Base-by-base conservation (phyloP, 1,139 yeast genomes). In the Sugiyamaella sp. region DNA sequence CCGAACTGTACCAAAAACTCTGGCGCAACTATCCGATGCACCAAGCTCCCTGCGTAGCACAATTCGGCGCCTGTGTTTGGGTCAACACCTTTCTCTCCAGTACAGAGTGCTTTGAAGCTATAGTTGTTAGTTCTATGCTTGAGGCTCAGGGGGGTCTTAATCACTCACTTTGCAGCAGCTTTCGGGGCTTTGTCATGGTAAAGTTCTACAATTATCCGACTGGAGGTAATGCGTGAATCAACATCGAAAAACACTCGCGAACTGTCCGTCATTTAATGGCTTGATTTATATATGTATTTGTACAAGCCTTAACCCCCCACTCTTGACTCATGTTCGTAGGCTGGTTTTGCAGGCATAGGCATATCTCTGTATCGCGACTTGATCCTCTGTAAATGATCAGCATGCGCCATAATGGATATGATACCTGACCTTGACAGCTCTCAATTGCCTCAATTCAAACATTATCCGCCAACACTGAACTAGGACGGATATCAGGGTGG, bases 1-100 rank as follows among this genome's bases (percentile, higher is more conserved):
- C 96, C 96, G 3, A 85, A 86, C 66, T 88, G 96, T n/a, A 89
- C 72, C 70, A 88, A 80, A 64, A 87, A 89, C 66, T 86, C 89
- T 1, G 70, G 70, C 59, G 84, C 86, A 43, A 89, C 77, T 0
- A 87, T 82, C 53, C 93, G 74, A 63, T 86, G 89, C 68, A 89
- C 83, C 24, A 70, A 71, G 43, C 79, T 80, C 27, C 75, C 70
- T 57, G 76, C 72, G 60, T 76, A 82, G 2, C 73, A 64, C 29
- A 74, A 60, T 4, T 53, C 29, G 6, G 55, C 56, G 10, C 63
- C 65, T 21, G 14, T 29, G 20, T 55, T 49, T 5, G 20, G 24
- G 9, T 41, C 44, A 4, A 44, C 44, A 2, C 57, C 60, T 9
- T 58, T 57, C 22, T 66, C 68, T 20, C 69, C 69, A n/a, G 70